Evolutionary conservation across 2,329 filamentous ascomycete genomes (phyloP).

Genomic region (Alternaria solani): DNA sequence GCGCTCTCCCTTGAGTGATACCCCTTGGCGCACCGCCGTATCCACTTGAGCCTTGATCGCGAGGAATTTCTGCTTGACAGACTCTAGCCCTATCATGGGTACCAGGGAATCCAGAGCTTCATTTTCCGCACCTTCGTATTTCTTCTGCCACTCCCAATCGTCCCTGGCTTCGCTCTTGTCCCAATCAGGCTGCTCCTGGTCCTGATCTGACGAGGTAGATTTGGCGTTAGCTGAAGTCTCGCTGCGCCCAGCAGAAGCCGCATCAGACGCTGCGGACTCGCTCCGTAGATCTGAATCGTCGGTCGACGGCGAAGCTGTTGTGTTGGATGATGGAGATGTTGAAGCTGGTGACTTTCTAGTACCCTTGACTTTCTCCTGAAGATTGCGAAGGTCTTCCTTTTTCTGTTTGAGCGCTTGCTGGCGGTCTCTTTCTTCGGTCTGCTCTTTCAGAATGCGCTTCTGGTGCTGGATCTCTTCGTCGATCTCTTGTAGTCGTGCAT

Average conservation of each 20-base stretch:
- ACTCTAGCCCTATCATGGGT: slow-evolving; percentile 71
- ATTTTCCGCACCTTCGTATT: slow-evolving; percentile 60
- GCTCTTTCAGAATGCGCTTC: slow-evolving; percentile 55
- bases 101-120: slow-evolving; percentile 69
- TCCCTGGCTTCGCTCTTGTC: slow-evolving; percentile 44
- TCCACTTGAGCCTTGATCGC: slow-evolving; percentile 71
- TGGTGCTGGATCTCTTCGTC: slow-evolving; percentile 64
- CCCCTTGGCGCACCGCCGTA: slow-evolving; percentile 63
- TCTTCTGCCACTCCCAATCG: slow-evolving; percentile 71
- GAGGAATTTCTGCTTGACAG: slow-evolving; percentile 71
- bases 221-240: background rate
- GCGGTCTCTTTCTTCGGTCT: slow-evolving; percentile 57
- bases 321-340: background rate
- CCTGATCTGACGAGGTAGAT: background rate
- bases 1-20: slow-evolving; percentile 65
- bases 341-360: slow-evolving; percentile 3
- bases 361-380: slow-evolving; percentile 38
- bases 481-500: slow-evolving; percentile 56
- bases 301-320: background rate
- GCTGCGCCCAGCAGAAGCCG: background rate
- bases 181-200: slow-evolving; percentile 10
- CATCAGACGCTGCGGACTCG: background rate
- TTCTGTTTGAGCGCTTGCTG: slow-evolving; percentile 57
- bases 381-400: slow-evolving; percentile 55
- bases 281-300: background rate